Evolutionary conservation across 2,329 filamentous ascomycete species (phyloP).

Genomic region (Cercospora sp.): DNA sequence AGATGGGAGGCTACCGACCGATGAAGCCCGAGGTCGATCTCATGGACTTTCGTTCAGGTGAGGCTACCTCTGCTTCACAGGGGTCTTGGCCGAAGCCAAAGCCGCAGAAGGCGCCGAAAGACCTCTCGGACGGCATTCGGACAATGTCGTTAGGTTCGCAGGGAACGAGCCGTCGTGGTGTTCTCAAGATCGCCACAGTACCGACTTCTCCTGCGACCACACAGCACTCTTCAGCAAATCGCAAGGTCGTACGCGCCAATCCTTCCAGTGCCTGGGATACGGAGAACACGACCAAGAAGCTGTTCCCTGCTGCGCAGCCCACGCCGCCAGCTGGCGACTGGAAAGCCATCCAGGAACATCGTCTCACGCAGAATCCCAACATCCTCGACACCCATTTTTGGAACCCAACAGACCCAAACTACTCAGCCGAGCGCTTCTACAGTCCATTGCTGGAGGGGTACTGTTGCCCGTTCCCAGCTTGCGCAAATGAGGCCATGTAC

Average conservation of each 20-base stretch:
- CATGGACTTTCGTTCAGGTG: slow-evolving; percentile 12
- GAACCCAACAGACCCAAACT: slow-evolving; percentile 37
- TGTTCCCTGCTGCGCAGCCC: slow-evolving; percentile 19
- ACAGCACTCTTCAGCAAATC: neutral
- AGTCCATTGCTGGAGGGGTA: slow-evolving; percentile 48
- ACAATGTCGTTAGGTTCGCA: slow-evolving; percentile 14
- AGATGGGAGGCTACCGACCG: slow-evolving; percentile 25
- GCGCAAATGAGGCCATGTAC: slow-evolving; percentile 40
- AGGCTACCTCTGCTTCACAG: neutral
- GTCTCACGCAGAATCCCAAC: slow-evolving; percentile 15
- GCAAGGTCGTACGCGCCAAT: neutral
- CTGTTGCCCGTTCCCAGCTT: slow-evolving; percentile 56
- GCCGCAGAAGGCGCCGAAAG: neutral
- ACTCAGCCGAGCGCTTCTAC: slow-evolving; percentile 52
- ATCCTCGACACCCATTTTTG: slow-evolving; percentile 22
- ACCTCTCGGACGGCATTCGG: slow-evolving; percentile 8
- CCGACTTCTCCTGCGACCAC: neutral
- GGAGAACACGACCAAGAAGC: slow-evolving; percentile 14
- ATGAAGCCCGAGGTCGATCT: slow-evolving; percentile 17
- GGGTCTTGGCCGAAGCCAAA: neutral
- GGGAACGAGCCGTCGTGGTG: neutral
- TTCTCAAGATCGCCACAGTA: neutral
- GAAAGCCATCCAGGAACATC: slow-evolving; percentile 13
- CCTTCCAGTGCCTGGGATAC: slow-evolving; percentile 11
- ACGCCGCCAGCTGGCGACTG: slow-evolving; percentile 17